Evolutionary conservation across 176 grass and related monocot species (phyloP).

Genomic region (Oryza glumipatula): DNA sequence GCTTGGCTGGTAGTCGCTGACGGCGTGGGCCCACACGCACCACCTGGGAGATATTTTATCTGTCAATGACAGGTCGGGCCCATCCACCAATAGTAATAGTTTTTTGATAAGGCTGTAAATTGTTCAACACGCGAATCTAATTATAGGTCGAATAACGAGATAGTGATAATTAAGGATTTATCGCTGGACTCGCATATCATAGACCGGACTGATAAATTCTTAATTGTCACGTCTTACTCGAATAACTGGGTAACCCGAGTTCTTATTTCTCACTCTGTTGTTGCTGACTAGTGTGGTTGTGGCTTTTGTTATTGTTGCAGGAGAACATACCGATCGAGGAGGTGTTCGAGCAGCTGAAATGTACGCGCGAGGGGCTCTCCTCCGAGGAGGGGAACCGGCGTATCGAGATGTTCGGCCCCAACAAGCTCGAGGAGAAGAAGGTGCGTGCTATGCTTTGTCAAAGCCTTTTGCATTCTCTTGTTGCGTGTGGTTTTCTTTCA

Average conservation of each 20-base stretch:
- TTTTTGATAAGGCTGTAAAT: too few relatives aligned
- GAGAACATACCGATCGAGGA: slow-evolving; percentile 95
- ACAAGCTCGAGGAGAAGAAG: slow-evolving; percentile 99
- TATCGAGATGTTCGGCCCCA: slow-evolving; percentile 81
- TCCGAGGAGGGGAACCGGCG: slow-evolving; percentile 68
- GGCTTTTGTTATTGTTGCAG: slow-evolving; percentile 41
- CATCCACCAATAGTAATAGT: not conserved
- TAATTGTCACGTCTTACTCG: too few relatives aligned
- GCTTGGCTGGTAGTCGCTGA: slow-evolving; percentile 18
- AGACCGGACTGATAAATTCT: too few relatives aligned
- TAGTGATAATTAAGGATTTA: too few relatives aligned
- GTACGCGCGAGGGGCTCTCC: slow-evolving; percentile 75
- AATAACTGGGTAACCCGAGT: too few relatives aligned
- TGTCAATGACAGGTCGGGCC: not conserved
- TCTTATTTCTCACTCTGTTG: not conserved
- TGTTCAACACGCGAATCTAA: too few relatives aligned
- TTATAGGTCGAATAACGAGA: too few relatives aligned
- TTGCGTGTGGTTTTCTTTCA: not conserved
- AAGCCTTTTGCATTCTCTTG: too few relatives aligned
- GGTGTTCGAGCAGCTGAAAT: slow-evolving; percentile 99
- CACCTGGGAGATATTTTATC: not conserved
- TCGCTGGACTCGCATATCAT: too few relatives aligned
- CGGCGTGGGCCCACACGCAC: not conserved
- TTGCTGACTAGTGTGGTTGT: not conserved
- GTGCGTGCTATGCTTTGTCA: not conserved